A percentile compares a stretch with the other conserved stretches of the same genome.
These are phyloP conservation scores for Rhynchosporium secalis DNA, from an alignment of 2,329 filamentous ascomycete species.

Conservation along the genomic window DNA sequence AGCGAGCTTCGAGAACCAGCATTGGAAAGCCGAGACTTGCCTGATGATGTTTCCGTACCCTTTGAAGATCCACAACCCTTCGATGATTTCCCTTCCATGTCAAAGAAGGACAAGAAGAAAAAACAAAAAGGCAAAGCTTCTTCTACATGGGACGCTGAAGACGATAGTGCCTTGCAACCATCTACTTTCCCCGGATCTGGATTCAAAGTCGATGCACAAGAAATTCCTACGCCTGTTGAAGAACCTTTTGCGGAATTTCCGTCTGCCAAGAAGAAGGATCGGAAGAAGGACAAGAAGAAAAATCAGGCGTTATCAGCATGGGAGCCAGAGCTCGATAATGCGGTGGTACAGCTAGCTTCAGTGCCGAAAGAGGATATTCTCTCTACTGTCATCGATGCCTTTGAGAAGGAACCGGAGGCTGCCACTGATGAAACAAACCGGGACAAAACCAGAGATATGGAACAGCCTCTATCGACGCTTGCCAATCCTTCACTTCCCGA, in stretches of 20 bases:
- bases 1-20: background rate
- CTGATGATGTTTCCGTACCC: constrained; percentile 4
- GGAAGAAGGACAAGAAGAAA: constrained; percentile 26
- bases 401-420: constrained; percentile 16
- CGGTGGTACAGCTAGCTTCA: background rate
- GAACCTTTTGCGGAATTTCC: constrained; percentile 13
- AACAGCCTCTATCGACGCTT: background rate
- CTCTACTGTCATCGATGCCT: background rate
- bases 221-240: background rate
- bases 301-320: constrained; percentile 30
- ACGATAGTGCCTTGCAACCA: background rate
- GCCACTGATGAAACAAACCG: constrained; percentile 11
- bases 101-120: constrained; percentile 37
- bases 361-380: background rate
- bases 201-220: background rate
- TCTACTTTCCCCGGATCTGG: background rate
- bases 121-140: constrained; percentile 28
- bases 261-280: constrained; percentile 16
- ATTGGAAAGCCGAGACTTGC: background rate
- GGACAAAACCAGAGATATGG: background rate
- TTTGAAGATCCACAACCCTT: background rate
- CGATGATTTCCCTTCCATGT: constrained; percentile 14
- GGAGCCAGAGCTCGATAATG: constrained; percentile 23
- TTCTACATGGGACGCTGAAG: constrained; percentile 14
- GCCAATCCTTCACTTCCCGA: background rate